A percentile compares a stretch with the other conserved stretches of the same genome.
phyloP scores from a whole-genome alignment of 1,284 basidiomycete genomes.

The Trichosporon asahii region DNA sequence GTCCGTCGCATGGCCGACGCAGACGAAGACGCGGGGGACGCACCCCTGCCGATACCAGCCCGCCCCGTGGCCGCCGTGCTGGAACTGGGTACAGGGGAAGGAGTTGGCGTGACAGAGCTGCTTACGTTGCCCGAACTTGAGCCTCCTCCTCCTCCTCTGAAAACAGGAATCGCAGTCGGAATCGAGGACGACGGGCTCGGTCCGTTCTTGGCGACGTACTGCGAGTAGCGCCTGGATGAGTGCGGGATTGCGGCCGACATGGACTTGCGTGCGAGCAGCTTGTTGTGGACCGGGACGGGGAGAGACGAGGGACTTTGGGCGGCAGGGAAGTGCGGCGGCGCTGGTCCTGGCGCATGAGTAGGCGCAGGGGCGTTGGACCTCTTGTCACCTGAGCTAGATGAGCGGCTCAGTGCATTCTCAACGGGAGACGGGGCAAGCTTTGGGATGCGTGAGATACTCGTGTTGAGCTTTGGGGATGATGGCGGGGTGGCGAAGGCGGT shows the following conservation, averaged over 20 bases:
- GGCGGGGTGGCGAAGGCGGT: constrained; percentile 25
- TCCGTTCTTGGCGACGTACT: neutral
- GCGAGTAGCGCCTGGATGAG: neutral
- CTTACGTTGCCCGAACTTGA: neutral
- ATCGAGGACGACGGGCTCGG: neutral
- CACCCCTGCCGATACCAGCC: neutral
- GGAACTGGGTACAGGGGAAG: neutral
- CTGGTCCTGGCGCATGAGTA: neutral
- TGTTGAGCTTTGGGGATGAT: constrained; percentile 10
- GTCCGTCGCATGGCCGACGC: neutral
- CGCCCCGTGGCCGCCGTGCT: neutral
- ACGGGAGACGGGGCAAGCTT: neutral
- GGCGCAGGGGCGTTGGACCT: neutral
- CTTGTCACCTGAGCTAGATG: neutral
- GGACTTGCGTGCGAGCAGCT: constrained; percentile 8
- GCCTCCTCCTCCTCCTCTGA: neutral
- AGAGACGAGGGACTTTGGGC: neutral
- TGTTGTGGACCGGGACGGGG: neutral
- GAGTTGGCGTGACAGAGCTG: neutral
- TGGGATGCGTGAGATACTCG: neutral
- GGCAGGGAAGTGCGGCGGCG: neutral
- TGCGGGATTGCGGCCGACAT: neutral
- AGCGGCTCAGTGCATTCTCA: neutral
- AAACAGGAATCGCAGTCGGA: neutral
- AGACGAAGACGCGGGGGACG: neutral